Base-by-base conservation (phyloP, 148 eudicot species). In the Selenicereus undatus region DNA sequence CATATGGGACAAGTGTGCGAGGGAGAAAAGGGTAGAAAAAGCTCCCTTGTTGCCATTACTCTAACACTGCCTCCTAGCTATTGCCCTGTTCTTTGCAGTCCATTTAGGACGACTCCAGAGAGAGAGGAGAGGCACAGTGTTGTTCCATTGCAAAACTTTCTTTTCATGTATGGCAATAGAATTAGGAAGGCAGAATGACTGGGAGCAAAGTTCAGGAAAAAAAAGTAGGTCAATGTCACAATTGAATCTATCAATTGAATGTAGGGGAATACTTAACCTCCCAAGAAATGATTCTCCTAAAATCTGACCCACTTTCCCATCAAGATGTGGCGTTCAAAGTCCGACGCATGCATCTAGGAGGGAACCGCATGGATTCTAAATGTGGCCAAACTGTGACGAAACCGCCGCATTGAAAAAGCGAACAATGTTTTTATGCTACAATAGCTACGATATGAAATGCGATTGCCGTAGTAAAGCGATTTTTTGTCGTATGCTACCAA, bases 151-250 rank as follows among this genome's bases (percentile, higher is more conserved):
- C 20, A 86, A 86, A 50, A 90, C 17, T 82, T 81, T 90, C 81
- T 88, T 79, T 30, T 84, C 89, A 60, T 83, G 60, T 27, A 74
- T 70, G 45, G 85, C 84, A 24, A 83, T 66, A 13, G 90, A 88
- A 74, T 93, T 93, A 54, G 93, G 95, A 66, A 92, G 87, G 82
- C 90, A 92, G 82, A 89, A 90, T 73, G 95, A 83, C 93, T 92
- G 85, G 30, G 13, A 81, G 70, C 36, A 64, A 76, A 73, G 11
- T 29, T 54, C 60, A 54, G 60, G n/a, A n/a, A 54, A 54, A 54
- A 51, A 14, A 13, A 14, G 20, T 54, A 77, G 51, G 65, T 9
- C 30, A 24, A 50, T 43, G 27, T 22, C 27, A 18, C 69, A 51
- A 70, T 14, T 22, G 30, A 39, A 73, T 48, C 30, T 4, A 30